These are phyloP conservation scores for Lactarius psammicola DNA, from an alignment of 768 basidiomycete genomes.

Conservation along the genomic window DNA sequence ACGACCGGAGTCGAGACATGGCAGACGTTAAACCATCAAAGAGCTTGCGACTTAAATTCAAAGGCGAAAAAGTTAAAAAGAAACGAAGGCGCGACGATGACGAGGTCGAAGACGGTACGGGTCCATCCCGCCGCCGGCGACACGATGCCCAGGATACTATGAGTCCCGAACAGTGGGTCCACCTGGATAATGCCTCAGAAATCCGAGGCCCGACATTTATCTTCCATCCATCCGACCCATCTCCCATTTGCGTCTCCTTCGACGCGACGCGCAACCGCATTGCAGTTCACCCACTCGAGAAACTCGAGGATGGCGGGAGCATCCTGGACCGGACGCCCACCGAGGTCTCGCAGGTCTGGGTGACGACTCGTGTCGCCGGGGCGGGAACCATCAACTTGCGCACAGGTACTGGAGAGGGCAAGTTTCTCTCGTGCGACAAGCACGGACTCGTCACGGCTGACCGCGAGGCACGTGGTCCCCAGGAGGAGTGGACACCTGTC, in stretches of 20 bases:
- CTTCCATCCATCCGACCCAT: slow-evolving; percentile 76
- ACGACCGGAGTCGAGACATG: slow-evolving; percentile 38
- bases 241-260: slow-evolving; percentile 72
- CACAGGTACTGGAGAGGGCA: slow-evolving; percentile 83
- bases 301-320: slow-evolving; percentile 50
- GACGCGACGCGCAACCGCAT: slow-evolving; percentile 74
- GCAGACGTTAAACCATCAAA: slow-evolving; percentile 21
- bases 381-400: slow-evolving; percentile 82
- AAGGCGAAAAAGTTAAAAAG: slow-evolving; percentile 83
- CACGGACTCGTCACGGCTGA: slow-evolving; percentile 82
- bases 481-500: slow-evolving; percentile 92
- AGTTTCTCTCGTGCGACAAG: slow-evolving; percentile 86
- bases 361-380: slow-evolving; percentile 81
- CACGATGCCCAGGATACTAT: slow-evolving; percentile 58
- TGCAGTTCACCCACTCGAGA: slow-evolving; percentile 62
- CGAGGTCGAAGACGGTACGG: slow-evolving; percentile 46
- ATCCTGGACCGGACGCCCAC: slow-evolving; percentile 68
- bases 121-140: slow-evolving; percentile 45
- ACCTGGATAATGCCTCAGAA: slow-evolving; percentile 67
- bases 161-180: slow-evolving; percentile 75
- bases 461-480: slow-evolving; percentile 85
- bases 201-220: slow-evolving; percentile 89
- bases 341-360: slow-evolving; percentile 91
- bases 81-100: slow-evolving; percentile 66
- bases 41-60: slow-evolving; percentile 69